Evolutionary conservation across 1,139 yeast genomes (phyloP), one percentile per base, ranked within the genome.

Genomic region (Debaryomyces coudertii): DNA sequence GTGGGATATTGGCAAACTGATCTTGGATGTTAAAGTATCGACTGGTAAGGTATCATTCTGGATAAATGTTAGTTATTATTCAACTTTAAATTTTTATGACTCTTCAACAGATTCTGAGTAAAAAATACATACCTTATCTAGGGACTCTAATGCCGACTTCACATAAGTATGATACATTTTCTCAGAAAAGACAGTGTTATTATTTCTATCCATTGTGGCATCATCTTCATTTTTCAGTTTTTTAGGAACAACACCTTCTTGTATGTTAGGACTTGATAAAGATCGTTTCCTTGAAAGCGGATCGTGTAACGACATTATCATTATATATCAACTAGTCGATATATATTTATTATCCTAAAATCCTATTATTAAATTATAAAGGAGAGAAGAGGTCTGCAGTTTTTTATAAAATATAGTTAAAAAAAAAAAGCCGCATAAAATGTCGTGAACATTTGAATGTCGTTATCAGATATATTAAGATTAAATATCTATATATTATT

Each of bases 101-200:
- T n/a, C 14, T n/a, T 11, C 22, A 35, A 12, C 37, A 37, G 35
- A 43, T 5, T 20, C 22, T 5, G 5, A 20, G 5, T 5, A 47
- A 37, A 29, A 41, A 35, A 66, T 74, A 74, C 77, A 72, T 80
- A 70, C 76, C 68, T 74, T 79, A 51, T 85, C 90, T 58, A 86
- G 70, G 46, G 86, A 80, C 44, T 83, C 86, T 53, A 88, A 69
- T 30, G 95, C 95, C 47, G 87, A 78, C 54, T 77, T 79, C 27
- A 87, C 83, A 60, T 78, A 81, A 37, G 87, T 75, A 43, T 76
- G 67, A 65, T 83, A 87, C 79, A 86, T 77, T 61, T 80, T 77
- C 45, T 77, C 80, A 33, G 80, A 69, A 56, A 78, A 73, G 42
- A 61, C 58, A 44, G 55, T 49, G 45, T 20, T 44, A 31, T 40